These are phyloP conservation scores for Pythium aristosporum DNA, from an alignment of 352 stramenopile species.

Conservation along the genomic window DNA sequence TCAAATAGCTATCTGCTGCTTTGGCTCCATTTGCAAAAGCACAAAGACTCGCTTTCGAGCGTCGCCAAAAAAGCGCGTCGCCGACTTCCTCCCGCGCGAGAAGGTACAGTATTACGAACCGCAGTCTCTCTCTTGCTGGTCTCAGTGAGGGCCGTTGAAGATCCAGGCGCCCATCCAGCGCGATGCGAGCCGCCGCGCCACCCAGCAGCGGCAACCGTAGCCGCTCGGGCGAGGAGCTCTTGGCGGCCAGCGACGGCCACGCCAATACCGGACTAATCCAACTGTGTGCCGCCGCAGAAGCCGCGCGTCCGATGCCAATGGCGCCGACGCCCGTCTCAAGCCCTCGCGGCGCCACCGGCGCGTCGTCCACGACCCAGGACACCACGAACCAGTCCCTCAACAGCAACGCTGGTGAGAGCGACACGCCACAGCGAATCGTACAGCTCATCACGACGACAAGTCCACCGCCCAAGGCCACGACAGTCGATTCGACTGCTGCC, in stretches of 20 bases:
- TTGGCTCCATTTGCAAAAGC: not conserved
- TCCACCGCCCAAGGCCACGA: not conserved
- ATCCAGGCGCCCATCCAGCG: not conserved
- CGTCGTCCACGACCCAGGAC: not conserved
- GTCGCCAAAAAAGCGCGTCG: constrained; percentile 14
- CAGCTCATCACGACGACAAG: constrained; percentile 17
- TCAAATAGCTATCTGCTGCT: not conserved
- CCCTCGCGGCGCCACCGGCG: not conserved
- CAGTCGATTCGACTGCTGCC: not conserved
- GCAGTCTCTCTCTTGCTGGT: not conserved
- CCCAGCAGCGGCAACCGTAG: not conserved
- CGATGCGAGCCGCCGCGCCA: not conserved
- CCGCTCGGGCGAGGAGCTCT: not conserved
- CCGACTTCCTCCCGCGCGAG: not conserved
- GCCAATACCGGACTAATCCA: constrained; percentile 39
- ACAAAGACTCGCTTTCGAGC: constrained; percentile 6
- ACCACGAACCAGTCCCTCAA: too few species aligned
- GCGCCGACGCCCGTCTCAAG: constrained; percentile 2
- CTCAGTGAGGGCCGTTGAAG: not conserved
- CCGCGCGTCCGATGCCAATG: constrained; percentile 7
- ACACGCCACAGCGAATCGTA: constrained; percentile 4
- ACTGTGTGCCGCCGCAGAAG: constrained; percentile 44
- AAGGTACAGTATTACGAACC: constrained; percentile 22
- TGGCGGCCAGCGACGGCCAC: not conserved
- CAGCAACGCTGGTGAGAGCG: not conserved